Evolutionary conservation across 2,329 filamentous ascomycete species (phyloP), one percentile per base, ranked within the genome.

Genomic region (Alternaria sp.): DNA sequence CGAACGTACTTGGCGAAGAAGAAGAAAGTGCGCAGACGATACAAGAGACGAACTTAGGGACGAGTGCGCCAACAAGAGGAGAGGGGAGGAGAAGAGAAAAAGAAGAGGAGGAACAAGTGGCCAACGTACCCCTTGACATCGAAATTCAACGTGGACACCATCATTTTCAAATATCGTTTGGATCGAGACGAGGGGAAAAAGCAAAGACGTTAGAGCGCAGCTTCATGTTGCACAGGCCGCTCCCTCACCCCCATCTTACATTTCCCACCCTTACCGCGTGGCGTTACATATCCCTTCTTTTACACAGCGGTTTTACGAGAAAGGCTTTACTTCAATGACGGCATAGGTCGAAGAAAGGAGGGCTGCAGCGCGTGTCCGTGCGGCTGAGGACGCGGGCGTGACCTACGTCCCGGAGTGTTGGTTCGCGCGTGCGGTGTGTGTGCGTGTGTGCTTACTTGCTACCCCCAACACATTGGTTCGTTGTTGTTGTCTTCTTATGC

Each of bases 121-220:
- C 34, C 38, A 26, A 41, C 20, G 22, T 22, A 53, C 34, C 54
- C 38, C 48, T 57, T 56, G 44, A 44, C 52, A 51, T 48, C 16
- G 39, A 51, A 42, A 30, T 26, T 43, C 24, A 44, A 59, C 57
- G 32, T 49, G 46, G 52, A 34, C 52, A 55, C 44, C 30, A 59
- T 55, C 36, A 39, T 47, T 59, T 42, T 41, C 54, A 54, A 30
- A 48, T 51, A 46, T 49, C 43, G 43, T 63, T 49, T 54, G 41
- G 16, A 32, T 55, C 28, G 48, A 62, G 46, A 49, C 30, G 32
- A 64, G 44, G 42, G 32, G 18, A 59, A 59, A 64, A 64, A 64
- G 59, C 63, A 63, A 63, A 57, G 41, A 38, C 62, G 6, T 41
- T 57, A 52, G 54, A 61, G 61, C 54, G 57, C 60, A 65, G 54